Evolutionary conservation across 225 moss, liverwort and hornwort genomes (phyloP), one percentile per base, ranked within the genome.

Genomic region (Pseudisothecium myosuroides): DNA sequence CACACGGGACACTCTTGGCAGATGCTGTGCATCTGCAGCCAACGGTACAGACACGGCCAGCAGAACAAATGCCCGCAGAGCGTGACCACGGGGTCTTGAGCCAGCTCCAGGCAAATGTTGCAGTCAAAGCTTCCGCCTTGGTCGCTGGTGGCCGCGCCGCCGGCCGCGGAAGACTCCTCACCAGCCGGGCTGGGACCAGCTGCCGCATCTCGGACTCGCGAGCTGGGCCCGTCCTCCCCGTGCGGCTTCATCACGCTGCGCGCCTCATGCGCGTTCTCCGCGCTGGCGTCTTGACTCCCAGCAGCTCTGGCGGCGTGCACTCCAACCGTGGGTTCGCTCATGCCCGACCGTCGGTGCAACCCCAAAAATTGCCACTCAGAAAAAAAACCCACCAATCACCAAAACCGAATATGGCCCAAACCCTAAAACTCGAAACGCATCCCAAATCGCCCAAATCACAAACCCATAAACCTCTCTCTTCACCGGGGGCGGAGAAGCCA

Each of bases 61-160:
- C 98, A 98, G 88, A 98, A 98, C 11, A 98, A 93, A 83, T 98
- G 97, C 11, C 98, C 97, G 87, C 98, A 98, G 3, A 98, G 95
- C 8, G 98, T 98, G 15, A 98, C 98, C 11, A 98, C 98, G 20
- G 98, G 98, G 83, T 98, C 98, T 83, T 98, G 97, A 20, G 97
- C 98, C 60, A 98, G 93, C 93, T 97, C 98, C 88, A 98, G 79
- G 82, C 98, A 98, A 71, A 98, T 98, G 87, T 98, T 98, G 88
- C 97, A 98, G 88, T 97, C 98, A 43, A 98, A 98, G 82, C 98
- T 98, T 54, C 98, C 98, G 47, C 98, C 98, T 83, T 98, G 97
- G 29, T 94, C 93, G 54, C 97, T 92, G 39, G 82, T 16, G 32
- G 92, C 82, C 26, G 95, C 94, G 41, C 94, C 82, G 15, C 82